Evolutionary conservation across 2,329 filamentous ascomycete species (phyloP).

Genomic region (Chrysoporthe deuterocubensis): DNA sequence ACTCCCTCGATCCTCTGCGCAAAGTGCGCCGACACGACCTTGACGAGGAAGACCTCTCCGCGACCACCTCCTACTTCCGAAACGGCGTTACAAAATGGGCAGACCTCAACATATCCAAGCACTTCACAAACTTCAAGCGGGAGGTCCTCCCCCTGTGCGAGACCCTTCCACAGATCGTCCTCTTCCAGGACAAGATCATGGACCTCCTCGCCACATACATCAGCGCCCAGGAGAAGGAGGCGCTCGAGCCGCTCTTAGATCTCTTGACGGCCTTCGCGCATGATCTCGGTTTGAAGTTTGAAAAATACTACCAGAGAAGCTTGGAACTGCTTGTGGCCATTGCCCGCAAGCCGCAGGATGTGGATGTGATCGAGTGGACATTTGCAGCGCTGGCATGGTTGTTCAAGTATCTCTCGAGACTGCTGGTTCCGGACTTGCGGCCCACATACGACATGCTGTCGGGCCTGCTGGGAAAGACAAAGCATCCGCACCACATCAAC

Average conservation of each 20-base stretch:
- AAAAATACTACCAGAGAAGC: conserved; percentile 80
- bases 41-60: conserved; percentile 75
- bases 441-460: conserved; percentile 84
- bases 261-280: conserved; percentile 94
- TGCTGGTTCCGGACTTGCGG: conserved; percentile 82
- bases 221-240: conserved; percentile 74
- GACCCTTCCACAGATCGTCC: conserved; percentile 87
- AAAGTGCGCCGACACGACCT: conserved; percentile 84
- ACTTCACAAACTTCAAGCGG: conserved; percentile 77
- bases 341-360: conserved; percentile 75
- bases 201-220: conserved; percentile 76
- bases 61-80: conserved; percentile 84
- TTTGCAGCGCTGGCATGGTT: conserved; percentile 93
- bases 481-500: conserved; percentile 83
- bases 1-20: conserved; percentile 87
- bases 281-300: conserved; percentile 84
- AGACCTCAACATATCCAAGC: conserved; percentile 86
- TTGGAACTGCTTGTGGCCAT: conserved; percentile 78
- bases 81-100: conserved; percentile 84
- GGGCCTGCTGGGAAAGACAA: conserved; percentile 79
- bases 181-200: conserved; percentile 88
- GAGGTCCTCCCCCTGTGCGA: conserved; percentile 80
- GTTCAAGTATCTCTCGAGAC: conserved; percentile 93
- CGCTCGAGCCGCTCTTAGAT: conserved; percentile 83
- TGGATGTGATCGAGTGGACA: conserved; percentile 96